Conservation (phyloP, 2,329 filamentous ascomycete genomes). For the Diaporthe vaccinii region DNA sequence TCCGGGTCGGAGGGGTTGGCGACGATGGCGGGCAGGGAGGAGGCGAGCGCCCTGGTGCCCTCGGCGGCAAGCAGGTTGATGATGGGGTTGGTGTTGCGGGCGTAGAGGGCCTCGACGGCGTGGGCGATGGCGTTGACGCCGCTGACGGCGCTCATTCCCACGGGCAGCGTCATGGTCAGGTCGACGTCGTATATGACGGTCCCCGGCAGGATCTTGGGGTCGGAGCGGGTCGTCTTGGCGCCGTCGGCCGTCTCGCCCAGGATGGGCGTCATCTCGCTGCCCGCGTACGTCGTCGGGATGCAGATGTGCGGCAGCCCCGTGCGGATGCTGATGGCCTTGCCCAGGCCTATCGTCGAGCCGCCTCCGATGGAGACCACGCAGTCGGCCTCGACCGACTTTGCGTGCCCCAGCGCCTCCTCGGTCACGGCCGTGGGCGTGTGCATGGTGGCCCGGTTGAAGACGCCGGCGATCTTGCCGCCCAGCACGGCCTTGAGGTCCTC, state of each 20-base stretch:
- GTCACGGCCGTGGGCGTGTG: conserved; percentile 72
- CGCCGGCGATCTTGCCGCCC: conserved; percentile 35
- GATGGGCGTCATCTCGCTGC: conserved; percentile 75
- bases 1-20: conserved; percentile 57
- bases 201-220: conserved; percentile 71
- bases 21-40: conserved; percentile 66
- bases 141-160: conserved; percentile 66
- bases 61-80: conserved; percentile 70
- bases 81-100: conserved; percentile 72
- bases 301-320: conserved; percentile 68
- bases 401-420: conserved; percentile 65
- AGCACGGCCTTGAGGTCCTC: conserved; percentile 59
- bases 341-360: conserved; percentile 73
- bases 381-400: conserved; percentile 61
- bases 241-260: conserved; percentile 73
- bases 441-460: conserved; percentile 64
- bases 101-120: conserved; percentile 73
- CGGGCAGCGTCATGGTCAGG: conserved; percentile 70
- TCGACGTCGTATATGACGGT: conserved; percentile 76
- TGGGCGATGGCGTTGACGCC: conserved; percentile 77
- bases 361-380: conserved; percentile 72
- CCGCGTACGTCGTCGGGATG: conserved; percentile 73
- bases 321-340: conserved; percentile 69
- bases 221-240: conserved; percentile 68
- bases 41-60: conserved; percentile 66